Evolutionary conservation across 1,139 yeast species (phyloP), one percentile per base, ranked within the genome.

Genomic region (Hyphopichia burtonii): DNA sequence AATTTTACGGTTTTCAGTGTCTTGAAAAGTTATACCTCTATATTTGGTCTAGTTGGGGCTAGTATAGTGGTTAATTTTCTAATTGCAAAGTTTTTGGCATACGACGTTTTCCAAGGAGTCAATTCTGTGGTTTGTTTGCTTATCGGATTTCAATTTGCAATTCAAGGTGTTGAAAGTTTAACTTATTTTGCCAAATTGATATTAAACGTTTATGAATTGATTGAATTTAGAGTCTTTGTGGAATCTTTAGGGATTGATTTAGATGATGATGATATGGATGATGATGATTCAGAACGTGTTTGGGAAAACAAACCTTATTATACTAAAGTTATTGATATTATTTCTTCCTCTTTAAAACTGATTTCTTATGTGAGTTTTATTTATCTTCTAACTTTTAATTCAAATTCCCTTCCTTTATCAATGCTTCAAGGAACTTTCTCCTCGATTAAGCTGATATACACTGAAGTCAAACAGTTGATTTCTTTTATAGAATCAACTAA

Each of bases 91-190:
- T 66, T 76, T 37, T 77, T 88, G 49, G 78, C 82, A 11, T 78
- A 77, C 50, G 84, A 81, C 50, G 76, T 83, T 2, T 75, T 80
- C 48, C 73, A 67, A 47, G 78, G 77, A 36, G 68, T 53, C 61
- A 80, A 59, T 65, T 78, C 59, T 56, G 78, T 61, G 56, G 82
- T 67, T 2, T 71, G 83, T 72, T 53, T 76, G 61, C 66, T 79
- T 28, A 83, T 87, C 62, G 93, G 93, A 0, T 83, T 88, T 58
- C 94, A 87, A 52, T 85, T 85, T 59, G 83, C 87, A 4, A 66
- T 86, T 40, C 71, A 84, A 46, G 77, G 80, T 14, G 71, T 85
- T 22, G 85, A 82, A 40, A 61, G 82, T 17, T 51, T 79, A 17
- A 67, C 79, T 8, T 66, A 74, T 38, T 63, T 70, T 16, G 66